Conservation (phyloP, 148 eudicot species). For the Talinum fruticosum region DNA sequence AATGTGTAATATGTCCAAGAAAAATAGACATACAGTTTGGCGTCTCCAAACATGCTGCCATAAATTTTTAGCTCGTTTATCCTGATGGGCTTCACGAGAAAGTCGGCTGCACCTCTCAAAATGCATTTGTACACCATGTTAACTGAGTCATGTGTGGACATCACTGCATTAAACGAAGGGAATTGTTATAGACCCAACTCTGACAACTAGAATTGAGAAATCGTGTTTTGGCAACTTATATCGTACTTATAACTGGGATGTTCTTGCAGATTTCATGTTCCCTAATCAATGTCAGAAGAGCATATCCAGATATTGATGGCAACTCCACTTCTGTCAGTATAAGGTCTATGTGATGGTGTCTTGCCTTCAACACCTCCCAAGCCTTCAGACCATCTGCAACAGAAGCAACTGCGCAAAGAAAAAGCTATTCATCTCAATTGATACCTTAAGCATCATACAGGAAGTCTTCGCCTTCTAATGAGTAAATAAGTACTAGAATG, state of each 20-base stretch:
- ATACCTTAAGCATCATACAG: background rate
- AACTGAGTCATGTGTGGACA: slow-evolving; percentile 82
- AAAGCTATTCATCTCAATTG: background rate
- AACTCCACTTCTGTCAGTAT: slow-evolving; percentile 84
- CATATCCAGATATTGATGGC: slow-evolving; percentile 90
- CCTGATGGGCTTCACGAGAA: slow-evolving; percentile 87
- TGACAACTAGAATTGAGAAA: background rate
- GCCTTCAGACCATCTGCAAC: slow-evolving; percentile 93
- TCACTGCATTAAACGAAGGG: slow-evolving; percentile 60
- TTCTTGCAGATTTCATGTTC: slow-evolving; percentile 88
- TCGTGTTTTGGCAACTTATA: background rate
- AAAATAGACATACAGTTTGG: slow-evolving; percentile 60
- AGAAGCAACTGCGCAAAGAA: slow-evolving; percentile 67
- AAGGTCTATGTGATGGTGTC: slow-evolving; percentile 63
- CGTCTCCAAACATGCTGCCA: slow-evolving; percentile 99
- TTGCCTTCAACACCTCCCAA: slow-evolving; percentile 78
- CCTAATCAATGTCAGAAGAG: slow-evolving; percentile 71
- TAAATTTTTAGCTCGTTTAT: slow-evolving; percentile 82
- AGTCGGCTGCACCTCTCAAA: slow-evolving; percentile 92
- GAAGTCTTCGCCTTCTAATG: background rate
- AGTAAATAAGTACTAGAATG: background rate
- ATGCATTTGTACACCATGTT: slow-evolving; percentile 87
- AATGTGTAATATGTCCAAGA: background rate
- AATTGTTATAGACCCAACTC: slow-evolving; percentile 13
- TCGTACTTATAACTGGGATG: slow-evolving; percentile 95